These are phyloP conservation scores for Hypoxylon perforatum DNA, from an alignment of 495 filamentous ascomycete genomes.

Conservation along the genomic window DNA sequence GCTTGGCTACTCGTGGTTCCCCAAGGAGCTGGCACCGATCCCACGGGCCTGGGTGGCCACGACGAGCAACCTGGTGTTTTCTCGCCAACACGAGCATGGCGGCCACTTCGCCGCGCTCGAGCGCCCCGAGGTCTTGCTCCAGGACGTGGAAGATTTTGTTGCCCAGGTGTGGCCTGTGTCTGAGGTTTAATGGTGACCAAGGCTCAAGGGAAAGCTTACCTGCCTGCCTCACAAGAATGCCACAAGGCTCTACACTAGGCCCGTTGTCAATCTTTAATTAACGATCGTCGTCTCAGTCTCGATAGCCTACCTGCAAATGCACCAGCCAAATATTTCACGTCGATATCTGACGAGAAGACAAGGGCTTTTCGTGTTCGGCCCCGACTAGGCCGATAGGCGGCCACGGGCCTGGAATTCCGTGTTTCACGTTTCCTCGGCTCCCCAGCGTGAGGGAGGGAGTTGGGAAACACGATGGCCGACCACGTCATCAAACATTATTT, in stretches of 20 bases:
- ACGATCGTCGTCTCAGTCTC: neutral
- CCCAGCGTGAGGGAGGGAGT: slow-evolving; percentile 24
- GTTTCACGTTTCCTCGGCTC: slow-evolving; percentile 33
- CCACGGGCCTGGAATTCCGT: slow-evolving; percentile 33
- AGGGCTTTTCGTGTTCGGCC: slow-evolving; percentile 12
- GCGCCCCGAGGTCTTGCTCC: slow-evolving; percentile 57
- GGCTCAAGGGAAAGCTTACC: slow-evolving; percentile 13
- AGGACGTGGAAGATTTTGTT: slow-evolving; percentile 66
- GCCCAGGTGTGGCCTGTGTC: slow-evolving; percentile 48
- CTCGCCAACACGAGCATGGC: slow-evolving; percentile 59
- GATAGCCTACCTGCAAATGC: slow-evolving; percentile 5
- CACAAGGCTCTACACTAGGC: slow-evolving; percentile 13
- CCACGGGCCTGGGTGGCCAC: slow-evolving; percentile 61
- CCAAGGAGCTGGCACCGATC: slow-evolving; percentile 59
- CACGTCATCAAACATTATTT: slow-evolving; percentile 28
- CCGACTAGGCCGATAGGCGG: slow-evolving; percentile 22
- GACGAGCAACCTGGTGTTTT: slow-evolving; percentile 61
- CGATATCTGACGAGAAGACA: slow-evolving; percentile 9
- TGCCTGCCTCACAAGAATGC: slow-evolving; percentile 17
- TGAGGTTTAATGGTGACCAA: slow-evolving; percentile 29
- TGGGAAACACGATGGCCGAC: slow-evolving; percentile 14
- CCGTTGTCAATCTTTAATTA: slow-evolving; percentile 16
- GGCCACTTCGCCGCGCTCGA: slow-evolving; percentile 72
- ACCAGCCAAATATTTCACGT: neutral
- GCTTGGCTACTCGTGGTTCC: slow-evolving; percentile 65